Evolutionary conservation across 1,284 basidiomycete genomes (phyloP), one percentile per base, ranked within the genome.

Genomic region (Meripilus lineatus): DNA sequence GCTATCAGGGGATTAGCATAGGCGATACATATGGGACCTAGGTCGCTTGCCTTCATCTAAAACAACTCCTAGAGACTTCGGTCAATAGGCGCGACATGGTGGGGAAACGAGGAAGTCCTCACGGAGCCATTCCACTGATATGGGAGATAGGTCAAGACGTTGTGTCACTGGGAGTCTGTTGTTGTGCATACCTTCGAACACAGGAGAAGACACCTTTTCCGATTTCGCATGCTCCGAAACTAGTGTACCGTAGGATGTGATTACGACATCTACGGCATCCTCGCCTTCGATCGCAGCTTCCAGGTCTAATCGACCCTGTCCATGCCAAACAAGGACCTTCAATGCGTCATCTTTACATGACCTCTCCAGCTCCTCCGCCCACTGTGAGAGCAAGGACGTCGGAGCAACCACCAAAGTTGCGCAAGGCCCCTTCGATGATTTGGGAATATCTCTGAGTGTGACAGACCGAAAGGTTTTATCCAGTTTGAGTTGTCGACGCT

Each of bases 391-490:
- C 14, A 99, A 69, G 11, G 91, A 93, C 17, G 96, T 92, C 0
- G 95, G 95, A 14, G 92, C 93, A 15, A 99, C 85, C 34, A 99
- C 89, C 1, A 99, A 69, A 2, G 94, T 98, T 0, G 90, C 89
- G 3, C 67, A 51, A 0, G 61, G 61, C 0, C 61, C 59, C 40
- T 53, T 43, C 60, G 60, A 46, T 57, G 57, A 23, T 57, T 54
- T 42, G 25, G 24, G 8, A 10, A n/a, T 10, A 6, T 20, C 23
- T 28, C 24, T 10, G 5, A 6, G 5, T 13, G 26, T 40, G 2
- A 34, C 15, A 5, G 23, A 24, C 26, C 74, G 72, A 62, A 88
- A 85, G 1, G 77, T 75, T 39, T 58, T 72, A 55, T 83, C 77
- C 13, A 88, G 68, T 45, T 73, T 79, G 24, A 84, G 57, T 58